These are phyloP conservation scores for Penicillium brasilianum DNA, from an alignment of 2,329 filamentous ascomycete species.

Conservation along the genomic window DNA sequence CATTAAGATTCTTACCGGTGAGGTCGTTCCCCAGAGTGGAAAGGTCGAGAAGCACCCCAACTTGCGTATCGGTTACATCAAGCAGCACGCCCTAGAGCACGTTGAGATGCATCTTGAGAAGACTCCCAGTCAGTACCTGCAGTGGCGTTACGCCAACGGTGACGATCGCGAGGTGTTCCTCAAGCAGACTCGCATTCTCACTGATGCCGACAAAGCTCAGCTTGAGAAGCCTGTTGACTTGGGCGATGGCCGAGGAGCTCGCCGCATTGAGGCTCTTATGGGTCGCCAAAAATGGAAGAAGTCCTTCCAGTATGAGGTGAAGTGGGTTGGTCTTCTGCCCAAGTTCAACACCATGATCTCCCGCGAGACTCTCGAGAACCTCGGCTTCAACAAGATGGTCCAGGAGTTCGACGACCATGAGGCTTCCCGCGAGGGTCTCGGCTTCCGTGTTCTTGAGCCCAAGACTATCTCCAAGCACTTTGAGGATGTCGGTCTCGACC, in stretches of 20 bases:
- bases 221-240: constrained; percentile 91
- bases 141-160: constrained; percentile 97
- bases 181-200: constrained; percentile 94
- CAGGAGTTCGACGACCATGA: constrained; percentile 99
- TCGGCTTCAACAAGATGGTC: constrained; percentile 89
- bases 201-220: constrained; percentile 81
- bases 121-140: constrained; percentile 97
- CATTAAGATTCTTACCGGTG: constrained; percentile 95
- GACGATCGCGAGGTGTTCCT: constrained; percentile 96
- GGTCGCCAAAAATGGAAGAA: constrained; percentile 99
- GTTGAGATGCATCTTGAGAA: constrained; percentile 99
- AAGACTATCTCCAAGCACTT: constrained; percentile 98
- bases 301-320: constrained; percentile 97
- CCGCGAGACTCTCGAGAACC: constrained; percentile 83
- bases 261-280: constrained; percentile 84
- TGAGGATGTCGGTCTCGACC: constrained; percentile 92
- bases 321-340: constrained; percentile 87
- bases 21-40: constrained; percentile 79
- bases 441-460: constrained; percentile 90
- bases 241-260: constrained; percentile 76
- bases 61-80: constrained; percentile 98
- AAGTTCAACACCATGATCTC: constrained; percentile 94
- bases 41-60: constrained; percentile 99
- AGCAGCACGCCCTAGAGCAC: constrained; percentile 98
- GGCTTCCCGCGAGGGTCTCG: constrained; percentile 95